A percentile compares a stretch with the other conserved stretches of the same genome.
These are phyloP conservation scores for Betula pendula DNA, from an alignment of 306 rosid genomes.

Conservation along the genomic window DNA sequence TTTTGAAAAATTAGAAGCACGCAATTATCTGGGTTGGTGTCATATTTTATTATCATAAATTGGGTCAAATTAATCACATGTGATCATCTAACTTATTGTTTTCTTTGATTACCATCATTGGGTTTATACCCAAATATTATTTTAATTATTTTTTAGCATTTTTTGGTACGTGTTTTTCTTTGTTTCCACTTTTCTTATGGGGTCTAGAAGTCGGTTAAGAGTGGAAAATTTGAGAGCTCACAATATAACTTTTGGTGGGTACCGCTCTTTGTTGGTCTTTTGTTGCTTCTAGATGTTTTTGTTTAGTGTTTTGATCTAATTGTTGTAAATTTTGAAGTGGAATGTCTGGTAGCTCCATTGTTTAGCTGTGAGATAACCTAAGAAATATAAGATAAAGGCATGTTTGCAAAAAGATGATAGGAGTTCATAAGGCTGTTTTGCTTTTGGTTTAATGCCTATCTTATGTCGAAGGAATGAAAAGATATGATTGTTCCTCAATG, in stretches of 20 bases:
- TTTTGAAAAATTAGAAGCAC: neutral
- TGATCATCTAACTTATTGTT: too few relatives aligned
- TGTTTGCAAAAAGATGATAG: too few relatives aligned
- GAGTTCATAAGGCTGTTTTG: too few relatives aligned
- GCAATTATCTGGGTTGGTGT: too few relatives aligned
- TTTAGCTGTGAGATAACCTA: neutral
- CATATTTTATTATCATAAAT: too few relatives aligned
- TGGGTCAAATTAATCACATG: too few relatives aligned
- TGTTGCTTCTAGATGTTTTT: neutral
- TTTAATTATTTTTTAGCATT: neutral
- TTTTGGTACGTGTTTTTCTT: neutral
- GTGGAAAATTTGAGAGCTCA: too few relatives aligned
- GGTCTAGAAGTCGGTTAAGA: too few relatives aligned
- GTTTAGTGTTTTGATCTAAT: neutral
- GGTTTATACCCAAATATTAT: neutral
- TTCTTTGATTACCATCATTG: neutral
- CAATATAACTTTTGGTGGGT: neutral
- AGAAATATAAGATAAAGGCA: too few relatives aligned
- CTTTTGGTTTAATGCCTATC: too few relatives aligned
- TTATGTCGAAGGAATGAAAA: too few relatives aligned
- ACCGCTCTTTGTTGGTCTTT: neutral
- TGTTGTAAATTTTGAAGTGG: neutral
- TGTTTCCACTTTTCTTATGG: neutral
- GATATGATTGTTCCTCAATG: too few relatives aligned
- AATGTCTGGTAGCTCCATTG: neutral